A percentile compares a stretch with the other conserved stretches of the same genome.
Conservation (phyloP, 179 eudicot species). For the Amaranthus tricolor region DNA sequence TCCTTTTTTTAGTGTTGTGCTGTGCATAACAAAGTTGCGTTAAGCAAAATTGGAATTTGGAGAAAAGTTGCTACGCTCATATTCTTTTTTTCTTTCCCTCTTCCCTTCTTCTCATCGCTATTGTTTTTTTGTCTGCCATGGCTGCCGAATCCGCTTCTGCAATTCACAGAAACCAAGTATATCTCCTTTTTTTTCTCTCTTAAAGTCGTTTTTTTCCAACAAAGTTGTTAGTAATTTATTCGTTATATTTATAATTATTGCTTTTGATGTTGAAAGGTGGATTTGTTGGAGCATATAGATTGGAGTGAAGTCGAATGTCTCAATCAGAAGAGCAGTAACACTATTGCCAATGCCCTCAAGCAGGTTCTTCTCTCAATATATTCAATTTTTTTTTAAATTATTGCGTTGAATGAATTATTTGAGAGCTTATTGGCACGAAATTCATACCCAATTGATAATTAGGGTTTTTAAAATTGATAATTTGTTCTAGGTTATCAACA, state of each 20-base stretch:
- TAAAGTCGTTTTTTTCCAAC: not conserved
- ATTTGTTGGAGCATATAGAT: conserved; percentile 80
- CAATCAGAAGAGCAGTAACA: conserved; percentile 58
- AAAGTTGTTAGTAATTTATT: not conserved
- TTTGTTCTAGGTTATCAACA: not conserved
- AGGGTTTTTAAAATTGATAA: not conserved
- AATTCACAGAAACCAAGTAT: conserved; percentile 49
- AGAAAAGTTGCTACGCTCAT: too few species aligned
- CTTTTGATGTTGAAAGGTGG: conserved; percentile 45
- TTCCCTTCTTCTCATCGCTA: conserved; percentile 13
- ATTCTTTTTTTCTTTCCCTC: conserved; percentile 3
- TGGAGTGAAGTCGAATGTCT: conserved; percentile 97
- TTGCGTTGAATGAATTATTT: not conserved
- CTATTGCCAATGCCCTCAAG: conserved; percentile 75
- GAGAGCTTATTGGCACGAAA: too few species aligned
- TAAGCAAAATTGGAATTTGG: too few species aligned
- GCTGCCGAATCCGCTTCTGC: conserved; percentile 60
- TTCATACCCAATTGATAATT: not conserved
- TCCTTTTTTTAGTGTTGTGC: too few species aligned
- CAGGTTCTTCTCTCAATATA: conserved; percentile 41
- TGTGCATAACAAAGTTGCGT: too few species aligned
- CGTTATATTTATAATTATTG: not conserved
- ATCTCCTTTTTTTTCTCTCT: not conserved
- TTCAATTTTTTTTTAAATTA: too few species aligned
- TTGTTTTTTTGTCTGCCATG: conserved; percentile 39